Conservation (phyloP, 352 stramenopile genomes). For the Phytophthora cryptogea region DNA sequence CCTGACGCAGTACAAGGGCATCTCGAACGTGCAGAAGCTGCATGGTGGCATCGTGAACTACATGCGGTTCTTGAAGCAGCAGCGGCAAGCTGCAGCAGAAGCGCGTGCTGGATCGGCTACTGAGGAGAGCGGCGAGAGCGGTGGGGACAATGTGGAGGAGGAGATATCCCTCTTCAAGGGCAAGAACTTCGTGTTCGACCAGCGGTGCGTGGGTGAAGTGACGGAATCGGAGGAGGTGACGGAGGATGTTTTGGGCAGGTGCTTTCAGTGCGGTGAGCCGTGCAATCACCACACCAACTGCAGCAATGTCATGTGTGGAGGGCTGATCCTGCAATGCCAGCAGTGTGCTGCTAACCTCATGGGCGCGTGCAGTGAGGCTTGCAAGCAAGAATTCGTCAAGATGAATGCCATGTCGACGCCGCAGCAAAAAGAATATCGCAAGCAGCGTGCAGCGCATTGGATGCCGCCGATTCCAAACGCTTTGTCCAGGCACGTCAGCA, state of each 20-base stretch:
- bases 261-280: slow-evolving; percentile 62
- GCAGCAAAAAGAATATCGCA: slow-evolving; percentile 53
- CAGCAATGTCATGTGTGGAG: slow-evolving; percentile 64
- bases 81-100: slow-evolving; percentile 22
- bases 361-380: slow-evolving; percentile 56
- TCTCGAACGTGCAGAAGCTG: slow-evolving; percentile 60
- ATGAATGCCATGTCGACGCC: slow-evolving; percentile 53
- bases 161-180: slow-evolving; percentile 44
- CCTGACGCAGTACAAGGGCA: slow-evolving; percentile 57
- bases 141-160: slow-evolving; percentile 23
- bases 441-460: slow-evolving; percentile 49
- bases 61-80: slow-evolving; percentile 50
- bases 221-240: slow-evolving; percentile 50
- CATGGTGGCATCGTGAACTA: slow-evolving; percentile 70
- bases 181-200: slow-evolving; percentile 84
- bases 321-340: slow-evolving; percentile 62
- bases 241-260: slow-evolving; percentile 60
- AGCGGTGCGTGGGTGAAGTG: slow-evolving; percentile 66
- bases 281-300: slow-evolving; percentile 58
- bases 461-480: slow-evolving; percentile 51
- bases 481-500: slow-evolving; percentile 17
- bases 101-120: slow-evolving; percentile 5
- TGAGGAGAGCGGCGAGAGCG: slow-evolving; percentile 16
- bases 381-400: slow-evolving; percentile 54
- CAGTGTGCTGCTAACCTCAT: slow-evolving; percentile 40